Base-by-base conservation (phyloP, 2,329 filamentous ascomycete species). In the Neonectria coccinea region DNA sequence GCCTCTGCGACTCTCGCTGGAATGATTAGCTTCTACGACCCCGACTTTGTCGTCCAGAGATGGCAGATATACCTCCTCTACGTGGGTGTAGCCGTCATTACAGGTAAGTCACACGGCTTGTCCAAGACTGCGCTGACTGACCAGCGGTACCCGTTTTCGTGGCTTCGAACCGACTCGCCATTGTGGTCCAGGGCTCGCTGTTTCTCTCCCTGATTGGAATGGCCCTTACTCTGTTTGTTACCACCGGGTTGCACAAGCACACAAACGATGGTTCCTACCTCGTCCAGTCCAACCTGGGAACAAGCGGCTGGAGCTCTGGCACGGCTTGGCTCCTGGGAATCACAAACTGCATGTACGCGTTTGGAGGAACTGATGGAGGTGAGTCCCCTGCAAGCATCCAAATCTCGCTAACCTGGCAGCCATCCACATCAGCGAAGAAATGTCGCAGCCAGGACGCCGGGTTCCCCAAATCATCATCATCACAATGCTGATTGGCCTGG, bases 361-460 rank as follows among this genome's bases (percentile, higher is more conserved):
- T 60, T 16, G 64, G 64, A 9, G 64, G 51, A 5, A 63, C 64
- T 3, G 64, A 66, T n/a, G 59, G 64, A 56, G 64, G 64, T 56
- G 5, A 44, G 52, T 20, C 18, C 2, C 20, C 3, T 5, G 12
- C 25, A 25, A 36, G 5, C 14, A 33, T 36, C 12, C 14, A 14
- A 16, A 36, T 36, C 33, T 16, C 12, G 33, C 22, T 22, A 52
- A 18, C 16, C 2, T 7, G 27, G 18, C 10, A 66, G 64, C 56
- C 6, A 66, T 64, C 14, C 64, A 66, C 25, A 66, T 66, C 5
- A 64, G 60, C n/a, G 64, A 66, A 20, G 64, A 66, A 25, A 64
- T 66, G 64, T n/a, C 64, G 2, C 60, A 66, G 16, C 64, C 64
- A 2, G 64, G 64, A 5, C 41, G 60, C 42, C 48, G 60, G 10